phyloP scores from a whole-genome alignment of 768 basidiomycete species.

The Pholiota microspora region DNA sequence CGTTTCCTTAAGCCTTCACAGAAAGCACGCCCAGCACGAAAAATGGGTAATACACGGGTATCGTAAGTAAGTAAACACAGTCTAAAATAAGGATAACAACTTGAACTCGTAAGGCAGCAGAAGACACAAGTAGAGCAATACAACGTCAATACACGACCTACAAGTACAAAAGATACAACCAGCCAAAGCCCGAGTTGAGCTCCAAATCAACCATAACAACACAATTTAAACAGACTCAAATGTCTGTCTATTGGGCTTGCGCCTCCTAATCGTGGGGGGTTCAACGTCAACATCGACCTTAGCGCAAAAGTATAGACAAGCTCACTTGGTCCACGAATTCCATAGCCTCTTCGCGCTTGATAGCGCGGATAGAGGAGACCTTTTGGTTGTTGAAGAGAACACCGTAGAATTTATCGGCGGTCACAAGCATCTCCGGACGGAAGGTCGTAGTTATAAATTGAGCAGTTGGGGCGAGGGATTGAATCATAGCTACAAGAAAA shows the following conservation, averaged over 20 bases:
- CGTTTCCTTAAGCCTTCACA: too few species aligned
- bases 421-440: slow-evolving; percentile 94
- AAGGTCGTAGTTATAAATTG: slow-evolving; percentile 99
- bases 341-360: slow-evolving; percentile 88
- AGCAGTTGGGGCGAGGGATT: slow-evolving; percentile 79
- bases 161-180: too few species aligned
- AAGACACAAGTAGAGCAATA: too few species aligned
- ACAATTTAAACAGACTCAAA: too few species aligned
- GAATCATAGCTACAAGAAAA: slow-evolving; percentile 77
- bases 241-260: slow-evolving; percentile 5
- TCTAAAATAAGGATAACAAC: too few species aligned
- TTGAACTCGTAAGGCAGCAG: too few species aligned
- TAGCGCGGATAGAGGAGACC: slow-evolving; percentile 84
- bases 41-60: too few species aligned
- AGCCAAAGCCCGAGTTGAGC: too few species aligned
- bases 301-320: not conserved
- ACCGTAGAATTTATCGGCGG: slow-evolving; percentile 96
- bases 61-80: too few species aligned
- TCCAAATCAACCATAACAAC: too few species aligned
- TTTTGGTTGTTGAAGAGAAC: slow-evolving; percentile 96
- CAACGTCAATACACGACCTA: too few species aligned
- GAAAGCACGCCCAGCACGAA: too few species aligned
- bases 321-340: slow-evolving; percentile 89
- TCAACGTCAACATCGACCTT: not conserved
- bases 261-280: not conserved